Percentiles rank a stretch among this genome's conserved stretches.
Evolutionary conservation across 495 filamentous ascomycete species (phyloP).

Genomic region (Tuber umbilicatum): DNA sequence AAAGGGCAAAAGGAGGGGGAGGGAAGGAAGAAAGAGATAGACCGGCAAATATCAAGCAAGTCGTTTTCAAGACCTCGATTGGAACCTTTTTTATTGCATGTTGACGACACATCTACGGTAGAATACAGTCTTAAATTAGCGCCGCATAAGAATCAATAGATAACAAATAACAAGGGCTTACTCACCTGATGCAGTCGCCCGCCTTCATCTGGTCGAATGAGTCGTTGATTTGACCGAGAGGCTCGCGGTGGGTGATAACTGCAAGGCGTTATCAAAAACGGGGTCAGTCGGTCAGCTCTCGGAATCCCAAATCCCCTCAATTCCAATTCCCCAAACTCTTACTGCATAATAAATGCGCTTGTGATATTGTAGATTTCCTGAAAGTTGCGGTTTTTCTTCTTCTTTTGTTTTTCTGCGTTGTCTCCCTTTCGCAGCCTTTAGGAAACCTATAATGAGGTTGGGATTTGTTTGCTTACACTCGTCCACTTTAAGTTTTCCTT

Average conservation of each 20-base stretch:
- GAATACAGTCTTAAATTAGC: background rate
- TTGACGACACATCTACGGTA: slow-evolving; percentile 40
- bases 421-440: background rate
- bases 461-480: slow-evolving; percentile 52
- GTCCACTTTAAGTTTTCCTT: slow-evolving; percentile 89
- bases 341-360: background rate
- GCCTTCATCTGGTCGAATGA: slow-evolving; percentile 92
- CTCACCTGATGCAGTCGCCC: slow-evolving; percentile 92
- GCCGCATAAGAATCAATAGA: background rate
- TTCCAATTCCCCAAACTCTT: background rate
- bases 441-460: background rate
- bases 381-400: background rate
- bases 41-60: background rate
- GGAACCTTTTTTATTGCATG: slow-evolving; percentile 28
- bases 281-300: background rate
- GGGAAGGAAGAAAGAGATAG: background rate
- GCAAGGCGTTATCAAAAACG: slow-evolving; percentile 9
- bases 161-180: slow-evolving; percentile 4
- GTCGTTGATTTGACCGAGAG: slow-evolving; percentile 69
- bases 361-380: background rate
- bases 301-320: background rate
- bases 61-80: background rate
- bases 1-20: slow-evolving; percentile 10
- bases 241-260: slow-evolving; percentile 90
- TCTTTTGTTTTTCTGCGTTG: too few relatives aligned